These are phyloP conservation scores for Linum lewisii DNA, from an alignment of 345 rosid genomes.

Conservation along the genomic window DNA sequence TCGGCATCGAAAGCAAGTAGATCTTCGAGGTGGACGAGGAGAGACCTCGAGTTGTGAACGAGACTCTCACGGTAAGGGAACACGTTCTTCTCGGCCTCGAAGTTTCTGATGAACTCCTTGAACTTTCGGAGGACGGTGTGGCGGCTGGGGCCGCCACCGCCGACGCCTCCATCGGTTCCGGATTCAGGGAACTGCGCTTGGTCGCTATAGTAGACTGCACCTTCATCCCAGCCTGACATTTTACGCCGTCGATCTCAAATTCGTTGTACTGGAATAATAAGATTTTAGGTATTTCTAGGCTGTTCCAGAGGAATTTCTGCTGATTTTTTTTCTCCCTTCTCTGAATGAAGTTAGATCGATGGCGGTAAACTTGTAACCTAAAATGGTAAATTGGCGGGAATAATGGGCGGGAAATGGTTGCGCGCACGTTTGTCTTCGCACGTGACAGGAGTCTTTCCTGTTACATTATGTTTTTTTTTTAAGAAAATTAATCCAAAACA, in stretches of 20 bases:
- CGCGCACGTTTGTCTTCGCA: too few species aligned
- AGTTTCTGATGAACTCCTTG: conserved; percentile 81
- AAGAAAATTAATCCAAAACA: too few species aligned
- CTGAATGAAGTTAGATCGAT: too few species aligned
- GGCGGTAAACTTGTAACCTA: too few species aligned
- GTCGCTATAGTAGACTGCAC: conserved; percentile 83
- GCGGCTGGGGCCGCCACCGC: conserved; percentile 38
- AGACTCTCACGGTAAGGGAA: conserved; percentile 85
- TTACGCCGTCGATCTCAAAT: conserved; percentile 3
- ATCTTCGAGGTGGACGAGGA: conserved; percentile 67
- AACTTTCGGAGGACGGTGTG: conserved; percentile 68
- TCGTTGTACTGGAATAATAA: too few species aligned
- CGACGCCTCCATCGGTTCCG: conserved; percentile 24
- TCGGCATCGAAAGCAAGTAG: conserved; percentile 73
- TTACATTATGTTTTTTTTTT: too few species aligned
- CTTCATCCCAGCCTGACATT: conserved; percentile 96
- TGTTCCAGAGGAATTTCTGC: too few species aligned
- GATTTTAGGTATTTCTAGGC: too few species aligned
- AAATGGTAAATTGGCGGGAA: too few species aligned
- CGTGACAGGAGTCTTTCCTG: too few species aligned
- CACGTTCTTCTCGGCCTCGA: conserved; percentile 59
- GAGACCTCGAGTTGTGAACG: conserved; percentile 56
- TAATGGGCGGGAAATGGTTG: too few species aligned
- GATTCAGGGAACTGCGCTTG: conserved; percentile 80
- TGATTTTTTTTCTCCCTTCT: too few species aligned